A percentile compares a stretch with the other conserved stretches of the same genome.
Conservation (phyloP, 768 basidiomycete genomes). For the Pisolithus sp. region DNA sequence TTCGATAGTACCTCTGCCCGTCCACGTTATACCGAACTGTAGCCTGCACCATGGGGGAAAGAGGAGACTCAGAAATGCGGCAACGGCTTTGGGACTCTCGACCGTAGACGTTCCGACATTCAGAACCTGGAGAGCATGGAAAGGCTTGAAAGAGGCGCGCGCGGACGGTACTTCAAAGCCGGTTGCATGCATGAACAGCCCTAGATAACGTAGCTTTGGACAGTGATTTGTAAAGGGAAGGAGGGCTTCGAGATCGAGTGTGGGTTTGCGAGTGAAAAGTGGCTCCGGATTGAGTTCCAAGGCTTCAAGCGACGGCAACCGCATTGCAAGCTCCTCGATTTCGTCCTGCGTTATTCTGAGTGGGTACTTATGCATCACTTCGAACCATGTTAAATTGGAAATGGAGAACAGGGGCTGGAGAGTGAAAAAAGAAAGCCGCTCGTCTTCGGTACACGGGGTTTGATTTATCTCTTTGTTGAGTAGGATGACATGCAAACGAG, state of each 20-base stretch:
- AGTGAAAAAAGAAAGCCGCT: slow-evolving; percentile 30
- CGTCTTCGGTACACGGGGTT: slow-evolving; percentile 9
- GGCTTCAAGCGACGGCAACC: slow-evolving; percentile 39
- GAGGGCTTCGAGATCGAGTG: slow-evolving; percentile 34
- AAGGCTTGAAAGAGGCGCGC: slow-evolving; percentile 9
- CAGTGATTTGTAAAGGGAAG: slow-evolving; percentile 37
- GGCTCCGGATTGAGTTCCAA: slow-evolving; percentile 46
- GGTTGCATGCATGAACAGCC: slow-evolving; percentile 33
- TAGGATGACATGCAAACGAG: slow-evolving; percentile 35
- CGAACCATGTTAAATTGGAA: slow-evolving; percentile 28
- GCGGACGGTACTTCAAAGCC: slow-evolving; percentile 12
- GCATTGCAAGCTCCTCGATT: slow-evolving; percentile 38
- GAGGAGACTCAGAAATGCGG: slow-evolving; percentile 49
- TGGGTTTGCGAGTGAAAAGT: slow-evolving; percentile 16
- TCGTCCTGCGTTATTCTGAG: slow-evolving; percentile 33
- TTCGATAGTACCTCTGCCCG: slow-evolving; percentile 12
- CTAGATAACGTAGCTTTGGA: slow-evolving; percentile 30
- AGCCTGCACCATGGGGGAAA: slow-evolving; percentile 39
- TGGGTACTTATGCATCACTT: slow-evolving; percentile 24
- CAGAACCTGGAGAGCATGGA: slow-evolving; percentile 21
- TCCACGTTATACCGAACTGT: slow-evolving; percentile 47
- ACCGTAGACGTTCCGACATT: slow-evolving; percentile 48
- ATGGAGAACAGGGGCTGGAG: slow-evolving; percentile 32
- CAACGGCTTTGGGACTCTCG: slow-evolving; percentile 35
- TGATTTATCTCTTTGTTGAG: slow-evolving; percentile 15